Evolutionary conservation across 2,329 filamentous ascomycete genomes (phyloP).

Genomic region (Verticillium isaacii): DNA sequence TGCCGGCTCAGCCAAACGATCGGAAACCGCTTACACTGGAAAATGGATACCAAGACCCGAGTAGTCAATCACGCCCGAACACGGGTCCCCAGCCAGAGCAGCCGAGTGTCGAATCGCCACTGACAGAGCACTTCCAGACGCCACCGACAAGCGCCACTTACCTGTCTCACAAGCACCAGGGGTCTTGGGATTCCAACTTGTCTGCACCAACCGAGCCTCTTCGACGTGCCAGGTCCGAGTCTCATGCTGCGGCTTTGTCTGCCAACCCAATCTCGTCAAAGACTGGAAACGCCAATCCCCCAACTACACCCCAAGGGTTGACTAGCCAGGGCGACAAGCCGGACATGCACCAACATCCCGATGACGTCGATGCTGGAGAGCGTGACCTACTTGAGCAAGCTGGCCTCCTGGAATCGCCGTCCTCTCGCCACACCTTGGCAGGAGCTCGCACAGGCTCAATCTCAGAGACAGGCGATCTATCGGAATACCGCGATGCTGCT

Average conservation of each 20-base stretch:
- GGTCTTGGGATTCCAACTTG: constrained; percentile 36
- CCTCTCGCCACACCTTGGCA: constrained; percentile 16
- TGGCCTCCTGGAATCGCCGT: constrained; percentile 51
- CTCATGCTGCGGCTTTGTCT: constrained; percentile 34
- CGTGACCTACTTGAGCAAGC: constrained; percentile 63
- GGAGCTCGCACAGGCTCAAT: constrained; percentile 26
- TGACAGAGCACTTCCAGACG: constrained; percentile 43
- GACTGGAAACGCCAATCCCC: background rate
- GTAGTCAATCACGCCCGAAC: background rate
- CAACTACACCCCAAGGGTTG: background rate
- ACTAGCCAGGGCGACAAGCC: background rate
- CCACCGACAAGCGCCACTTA: constrained; percentile 38
- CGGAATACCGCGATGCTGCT: constrained; percentile 25
- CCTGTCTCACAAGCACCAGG: constrained; percentile 27
- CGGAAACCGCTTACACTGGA: background rate
- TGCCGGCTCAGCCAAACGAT: background rate
- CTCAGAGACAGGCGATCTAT: constrained; percentile 35
- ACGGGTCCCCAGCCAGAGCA: background rate
- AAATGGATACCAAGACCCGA: background rate
- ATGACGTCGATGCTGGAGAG: constrained; percentile 61
- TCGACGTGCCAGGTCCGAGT: constrained; percentile 36
- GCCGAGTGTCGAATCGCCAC: constrained; percentile 29
- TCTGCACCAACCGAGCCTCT: constrained; percentile 20
- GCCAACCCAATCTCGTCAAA: constrained; percentile 6
- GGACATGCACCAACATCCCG: constrained; percentile 20